Percentiles rank a stretch among this genome's conserved stretches.
Conservation (phyloP, 1,139 yeast species). For the Geotrichum candidum region DNA sequence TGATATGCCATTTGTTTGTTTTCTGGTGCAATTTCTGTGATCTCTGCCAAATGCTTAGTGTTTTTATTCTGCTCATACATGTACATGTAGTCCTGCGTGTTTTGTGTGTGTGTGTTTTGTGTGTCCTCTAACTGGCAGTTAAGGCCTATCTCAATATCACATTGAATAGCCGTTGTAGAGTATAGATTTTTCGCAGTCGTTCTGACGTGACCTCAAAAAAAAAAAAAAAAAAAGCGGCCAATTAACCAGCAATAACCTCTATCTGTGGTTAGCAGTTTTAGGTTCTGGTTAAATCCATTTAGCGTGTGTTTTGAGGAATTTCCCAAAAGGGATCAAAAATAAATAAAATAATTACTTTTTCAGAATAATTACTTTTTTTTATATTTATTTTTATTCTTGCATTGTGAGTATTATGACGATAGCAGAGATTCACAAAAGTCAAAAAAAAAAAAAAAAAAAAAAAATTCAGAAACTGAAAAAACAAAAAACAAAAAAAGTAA, state of each 20-base stretch:
- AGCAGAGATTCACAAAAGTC: background rate
- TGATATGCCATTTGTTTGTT: background rate
- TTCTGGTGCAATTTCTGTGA: no score
- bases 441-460: background rate
- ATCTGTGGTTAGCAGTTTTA: background rate
- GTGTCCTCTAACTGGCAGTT: background rate
- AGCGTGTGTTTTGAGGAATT: background rate
- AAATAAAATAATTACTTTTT: constrained; percentile 1
- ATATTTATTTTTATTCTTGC: background rate
- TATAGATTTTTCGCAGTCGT: background rate
- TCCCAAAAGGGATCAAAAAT: background rate
- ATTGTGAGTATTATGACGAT: background rate
- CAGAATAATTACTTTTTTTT: constrained; percentile 2
- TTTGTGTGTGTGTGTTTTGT: background rate
- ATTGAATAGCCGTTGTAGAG: background rate
- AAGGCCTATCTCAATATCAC: background rate
- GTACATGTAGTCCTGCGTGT: background rate
- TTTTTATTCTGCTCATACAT: background rate
- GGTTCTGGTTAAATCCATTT: background rate
- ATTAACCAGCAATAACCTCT: background rate
- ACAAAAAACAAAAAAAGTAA: background rate
- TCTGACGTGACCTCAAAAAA: background rate
- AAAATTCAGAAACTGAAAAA: background rate
- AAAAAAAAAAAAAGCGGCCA: background rate
- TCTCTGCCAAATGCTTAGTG: background rate